Base-by-base conservation (phyloP, 495 filamentous ascomycete species). In the Lasiosphaeris hirsuta region DNA sequence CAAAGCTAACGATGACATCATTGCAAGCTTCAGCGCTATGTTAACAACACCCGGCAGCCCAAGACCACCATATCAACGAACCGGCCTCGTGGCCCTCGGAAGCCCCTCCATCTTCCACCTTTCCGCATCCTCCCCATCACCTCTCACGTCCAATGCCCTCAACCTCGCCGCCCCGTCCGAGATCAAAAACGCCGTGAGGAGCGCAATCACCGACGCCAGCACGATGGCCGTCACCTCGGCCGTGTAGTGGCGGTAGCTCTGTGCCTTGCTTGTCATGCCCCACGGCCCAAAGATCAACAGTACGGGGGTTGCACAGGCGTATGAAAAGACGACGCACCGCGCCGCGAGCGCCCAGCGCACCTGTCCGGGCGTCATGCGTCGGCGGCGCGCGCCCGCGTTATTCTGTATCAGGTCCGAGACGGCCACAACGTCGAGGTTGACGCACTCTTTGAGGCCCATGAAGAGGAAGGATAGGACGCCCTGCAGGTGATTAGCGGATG, bases 371-470 rank as follows among this genome's bases (percentile, higher is more conserved):
- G 11, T 41, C 50, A 52, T 52, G 33, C 50, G 35, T 10, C 18
- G 17, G n/a, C 50, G 50, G 18, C 50, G 33, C 15, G 10, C 35
- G 35, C 37, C 50, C 10, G 37, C 35, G 4, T 52, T 42, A 8
- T 38, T 38, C 3, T 13, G n/a, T n/a, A n/a, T 46, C 23, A 30
- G 23, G 43, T 36, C 10, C 1, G 35, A 8, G 15, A 14, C 14
- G 14, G 18, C 37, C 4, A 11, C 1, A 10, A 4, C 35, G 50
- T 33, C 50, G 36, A 52, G 10, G 17, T 40, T 37, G 50, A 52
- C 38, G 35, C 35, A 52, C 18, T 52, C 50, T 52, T 52, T 14
- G 34, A 42, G 13, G 38, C 50, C 50, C 14, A 52, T 52, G 10
- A 15, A 7, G 14, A 52, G 50, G 35, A 52, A 52, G 35, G 50